A percentile compares a stretch with the other conserved stretches of the same genome.
phyloP scores from a whole-genome alignment of 495 filamentous ascomycete species.

The Aspergillus haitiensis region DNA sequence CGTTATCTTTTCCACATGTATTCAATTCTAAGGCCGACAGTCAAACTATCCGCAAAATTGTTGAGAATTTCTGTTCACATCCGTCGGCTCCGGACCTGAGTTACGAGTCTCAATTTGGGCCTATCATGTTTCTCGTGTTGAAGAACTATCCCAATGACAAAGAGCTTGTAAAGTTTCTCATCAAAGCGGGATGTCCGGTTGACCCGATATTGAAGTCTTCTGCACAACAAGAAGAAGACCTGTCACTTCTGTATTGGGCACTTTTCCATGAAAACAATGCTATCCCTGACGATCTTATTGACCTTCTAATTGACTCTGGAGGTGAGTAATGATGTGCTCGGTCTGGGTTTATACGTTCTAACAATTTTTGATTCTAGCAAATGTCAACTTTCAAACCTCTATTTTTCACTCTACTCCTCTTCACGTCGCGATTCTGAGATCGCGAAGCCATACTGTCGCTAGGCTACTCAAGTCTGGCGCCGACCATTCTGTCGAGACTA shows the following conservation, averaged over 20 bases:
- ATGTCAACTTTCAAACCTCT: constrained; percentile 8
- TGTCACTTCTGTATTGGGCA: constrained; percentile 14
- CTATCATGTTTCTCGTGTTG: constrained; percentile 9
- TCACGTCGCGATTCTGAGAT: constrained; percentile 11
- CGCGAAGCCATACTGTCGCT: constrained; percentile 10
- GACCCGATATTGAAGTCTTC: constrained; percentile 13
- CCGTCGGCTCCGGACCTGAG: constrained; percentile 9
- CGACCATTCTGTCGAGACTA: constrained; percentile 10
- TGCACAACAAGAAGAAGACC: constrained; percentile 1
- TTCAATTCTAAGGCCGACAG: constrained; percentile 9
- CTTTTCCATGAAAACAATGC: background rate
- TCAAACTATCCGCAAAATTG: constrained; percentile 9
- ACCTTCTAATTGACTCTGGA: constrained; percentile 6
- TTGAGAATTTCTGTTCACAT: constrained; percentile 15
- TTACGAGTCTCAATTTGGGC: constrained; percentile 7
- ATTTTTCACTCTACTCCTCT: constrained; percentile 14
- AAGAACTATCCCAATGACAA: constrained; percentile 8
- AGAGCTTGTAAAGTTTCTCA: constrained; percentile 13
- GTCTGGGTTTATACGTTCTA: background rate
- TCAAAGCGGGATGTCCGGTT: constrained; percentile 7
- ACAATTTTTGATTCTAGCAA: constrained; percentile 2
- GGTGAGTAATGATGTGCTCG: constrained; percentile 1
- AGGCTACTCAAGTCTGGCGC: constrained; percentile 7
- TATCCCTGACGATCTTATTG: constrained; percentile 9
- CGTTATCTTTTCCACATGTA: constrained; percentile 6